These are phyloP conservation scores for Rhizopus microsporus DNA, from an alignment of 371 early-diverging fungal genomes.

Conservation along the genomic window DNA sequence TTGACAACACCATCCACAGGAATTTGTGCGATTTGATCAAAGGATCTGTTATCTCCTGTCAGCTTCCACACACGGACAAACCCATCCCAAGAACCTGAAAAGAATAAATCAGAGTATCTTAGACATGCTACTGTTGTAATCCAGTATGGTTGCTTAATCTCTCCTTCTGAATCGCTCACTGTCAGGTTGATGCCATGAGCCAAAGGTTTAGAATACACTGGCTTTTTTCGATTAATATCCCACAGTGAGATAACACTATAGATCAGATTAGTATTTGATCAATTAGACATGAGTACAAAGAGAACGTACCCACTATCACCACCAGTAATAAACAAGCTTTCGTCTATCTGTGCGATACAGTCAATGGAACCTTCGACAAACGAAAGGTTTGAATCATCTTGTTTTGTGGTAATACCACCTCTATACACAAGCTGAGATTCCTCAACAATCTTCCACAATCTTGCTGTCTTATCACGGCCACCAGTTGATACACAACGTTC, in stretches of 20 bases:
- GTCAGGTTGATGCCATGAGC: slow-evolving; percentile 76
- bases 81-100: slow-evolving; percentile 92
- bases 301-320: slow-evolving; percentile 78
- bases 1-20: slow-evolving; percentile 59
- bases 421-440: slow-evolving; percentile 93
- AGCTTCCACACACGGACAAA: slow-evolving; percentile 87
- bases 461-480: slow-evolving; percentile 85
- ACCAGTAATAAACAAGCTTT: slow-evolving; percentile 88
- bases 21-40: slow-evolving; percentile 61
- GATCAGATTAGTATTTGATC: neutral
- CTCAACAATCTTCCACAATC: slow-evolving; percentile 95
- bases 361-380: slow-evolving; percentile 82
- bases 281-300: neutral
- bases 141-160: slow-evolving; percentile 68
- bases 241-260: slow-evolving; percentile 77
- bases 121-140: slow-evolving; percentile 84
- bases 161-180: slow-evolving; percentile 40
- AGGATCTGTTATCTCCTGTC: slow-evolving; percentile 64
- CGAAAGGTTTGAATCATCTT: slow-evolving; percentile 24
- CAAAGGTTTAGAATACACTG: slow-evolving; percentile 70
- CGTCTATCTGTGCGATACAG: slow-evolving; percentile 86
- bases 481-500: slow-evolving; percentile 95
- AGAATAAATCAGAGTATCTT: slow-evolving; percentile 87
- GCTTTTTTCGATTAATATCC: slow-evolving; percentile 90
- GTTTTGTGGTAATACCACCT: slow-evolving; percentile 69